Percentiles rank a stretch among this genome's conserved stretches.
phyloP scores from a whole-genome alignment of 1,284 basidiomycete species.

The Microbotryum saponariae region DNA sequence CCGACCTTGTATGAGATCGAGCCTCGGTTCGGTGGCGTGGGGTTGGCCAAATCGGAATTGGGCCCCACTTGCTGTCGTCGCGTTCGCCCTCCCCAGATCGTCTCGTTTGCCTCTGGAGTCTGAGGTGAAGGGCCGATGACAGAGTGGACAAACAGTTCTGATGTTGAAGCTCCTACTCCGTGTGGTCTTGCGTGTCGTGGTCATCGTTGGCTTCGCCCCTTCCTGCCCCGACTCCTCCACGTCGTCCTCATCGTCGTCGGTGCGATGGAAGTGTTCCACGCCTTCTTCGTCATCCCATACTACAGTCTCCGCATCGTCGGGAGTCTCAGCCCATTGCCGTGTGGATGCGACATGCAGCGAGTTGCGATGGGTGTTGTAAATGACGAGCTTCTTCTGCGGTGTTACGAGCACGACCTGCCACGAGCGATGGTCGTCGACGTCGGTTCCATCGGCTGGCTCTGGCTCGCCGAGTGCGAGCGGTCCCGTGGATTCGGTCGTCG shows the following conservation, averaged over 20 bases:
- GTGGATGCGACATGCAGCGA: slow-evolving; percentile 3
- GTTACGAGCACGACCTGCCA: slow-evolving; percentile 18
- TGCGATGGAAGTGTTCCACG: background rate
- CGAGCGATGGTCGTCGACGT: no score
- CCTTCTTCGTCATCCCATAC: background rate
- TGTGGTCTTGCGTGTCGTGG: background rate
- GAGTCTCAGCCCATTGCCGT: background rate
- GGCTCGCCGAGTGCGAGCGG: no score
- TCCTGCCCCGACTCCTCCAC: background rate
- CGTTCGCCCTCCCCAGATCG: no score
- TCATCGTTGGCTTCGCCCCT: background rate
- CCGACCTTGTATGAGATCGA: background rate
- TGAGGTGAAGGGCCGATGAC: slow-evolving; percentile 5
- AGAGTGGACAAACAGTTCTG: slow-evolving; percentile 15
- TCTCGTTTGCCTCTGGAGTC: no score
- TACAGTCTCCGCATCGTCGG: background rate
- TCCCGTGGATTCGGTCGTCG: no score
- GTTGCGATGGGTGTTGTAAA: slow-evolving; percentile 10
- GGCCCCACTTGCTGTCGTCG: background rate
- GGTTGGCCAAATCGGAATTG: background rate
- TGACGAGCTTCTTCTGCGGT: slow-evolving; percentile 13
- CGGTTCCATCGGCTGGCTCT: no score
- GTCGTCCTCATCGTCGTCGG: background rate
- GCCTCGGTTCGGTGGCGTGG: background rate
- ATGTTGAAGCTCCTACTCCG: background rate